These are phyloP conservation scores for Didymella exigua DNA, from an alignment of 2,329 filamentous ascomycete species.

Conservation along the genomic window DNA sequence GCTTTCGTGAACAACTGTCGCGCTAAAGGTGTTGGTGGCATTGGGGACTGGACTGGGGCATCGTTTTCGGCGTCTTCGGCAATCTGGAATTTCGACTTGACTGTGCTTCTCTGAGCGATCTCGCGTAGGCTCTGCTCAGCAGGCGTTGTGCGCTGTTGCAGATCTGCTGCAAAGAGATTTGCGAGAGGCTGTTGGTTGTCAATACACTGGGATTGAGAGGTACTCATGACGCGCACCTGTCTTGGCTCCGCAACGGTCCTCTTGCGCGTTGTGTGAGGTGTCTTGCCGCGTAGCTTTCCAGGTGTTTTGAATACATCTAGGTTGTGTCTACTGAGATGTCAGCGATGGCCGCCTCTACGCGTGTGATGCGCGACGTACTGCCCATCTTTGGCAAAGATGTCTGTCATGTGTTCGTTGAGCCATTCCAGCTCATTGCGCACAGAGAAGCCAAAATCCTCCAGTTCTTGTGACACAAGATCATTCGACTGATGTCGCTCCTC, in stretches of 20 bases:
- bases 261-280: conserved; percentile 73
- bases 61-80: conserved; percentile 59
- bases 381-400: conserved; percentile 86
- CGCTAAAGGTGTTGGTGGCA: conserved; percentile 33
- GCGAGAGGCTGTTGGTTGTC: conserved; percentile 52
- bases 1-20: conserved; percentile 38
- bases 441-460: conserved; percentile 91
- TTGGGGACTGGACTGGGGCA: conserved; percentile 30
- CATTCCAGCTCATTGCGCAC: conserved; percentile 95
- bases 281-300: conserved; percentile 81
- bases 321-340: conserved; percentile 69
- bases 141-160: conserved; percentile 54
- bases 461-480: conserved; percentile 77
- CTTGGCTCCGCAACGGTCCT: conserved; percentile 60
- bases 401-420: conserved; percentile 98
- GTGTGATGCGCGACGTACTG: conserved; percentile 65
- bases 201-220: conserved; percentile 24
- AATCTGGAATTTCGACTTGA: conserved; percentile 65
- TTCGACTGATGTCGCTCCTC: conserved; percentile 81
- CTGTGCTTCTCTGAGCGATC: conserved; percentile 58
- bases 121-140: conserved; percentile 59
- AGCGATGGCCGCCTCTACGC: conserved; percentile 24
- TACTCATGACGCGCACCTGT: conserved; percentile 67
- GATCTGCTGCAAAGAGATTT: conserved; percentile 55
- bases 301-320: conserved; percentile 96